A percentile compares a stretch with the other conserved stretches of the same genome.
Evolutionary conservation across 148 eudicot species (phyloP).

Genomic region (Drosera capensis): DNA sequence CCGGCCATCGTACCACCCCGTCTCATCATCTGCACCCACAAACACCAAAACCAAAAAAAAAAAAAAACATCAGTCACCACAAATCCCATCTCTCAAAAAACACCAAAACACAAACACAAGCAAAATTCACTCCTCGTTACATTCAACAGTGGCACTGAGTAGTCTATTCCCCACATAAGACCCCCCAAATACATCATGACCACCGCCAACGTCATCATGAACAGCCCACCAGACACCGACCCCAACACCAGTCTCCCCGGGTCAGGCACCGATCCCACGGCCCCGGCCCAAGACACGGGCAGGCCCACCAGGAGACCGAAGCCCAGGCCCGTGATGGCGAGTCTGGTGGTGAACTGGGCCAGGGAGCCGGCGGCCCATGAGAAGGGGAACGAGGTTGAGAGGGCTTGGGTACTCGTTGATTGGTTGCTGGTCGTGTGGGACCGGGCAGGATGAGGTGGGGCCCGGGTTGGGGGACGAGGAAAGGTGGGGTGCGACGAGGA

Average conservation of each 20-base stretch:
- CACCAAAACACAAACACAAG: not conserved
- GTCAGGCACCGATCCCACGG: conserved; percentile 36
- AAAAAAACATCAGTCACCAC: conserved; percentile 4
- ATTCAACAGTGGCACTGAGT: conserved; percentile 96
- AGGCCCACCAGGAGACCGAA: conserved; percentile 65
- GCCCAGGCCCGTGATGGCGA: conserved; percentile 37
- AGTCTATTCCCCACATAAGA: conserved; percentile 93
- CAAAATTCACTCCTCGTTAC: conserved; percentile 12
- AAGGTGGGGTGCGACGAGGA: too few species aligned
- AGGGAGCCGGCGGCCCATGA: conserved; percentile 62
- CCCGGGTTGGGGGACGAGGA: too few species aligned
- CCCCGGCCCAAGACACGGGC: conserved; percentile 73
- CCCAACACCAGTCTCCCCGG: conserved; percentile 43
- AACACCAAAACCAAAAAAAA: conserved; percentile 5
- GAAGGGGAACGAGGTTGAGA: conserved; percentile 61
- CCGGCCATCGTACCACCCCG: conserved; percentile 99
- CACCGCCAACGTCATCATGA: conserved; percentile 58
- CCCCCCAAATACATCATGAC: conserved; percentile 94
- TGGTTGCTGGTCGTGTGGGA: conserved; percentile 80
- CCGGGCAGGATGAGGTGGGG: too few species aligned
- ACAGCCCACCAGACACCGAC: conserved; percentile 42
- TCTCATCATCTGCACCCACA: conserved; percentile 72
- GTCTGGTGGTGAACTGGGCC: conserved; percentile 36
- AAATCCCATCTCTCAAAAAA: not conserved
- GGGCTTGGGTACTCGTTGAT: conserved; percentile 62